A percentile compares a stretch with the other conserved stretches of the same genome.
These are phyloP conservation scores for Tulasnella sp. DNA, from an alignment of 768 basidiomycete species.

Conservation along the genomic window DNA sequence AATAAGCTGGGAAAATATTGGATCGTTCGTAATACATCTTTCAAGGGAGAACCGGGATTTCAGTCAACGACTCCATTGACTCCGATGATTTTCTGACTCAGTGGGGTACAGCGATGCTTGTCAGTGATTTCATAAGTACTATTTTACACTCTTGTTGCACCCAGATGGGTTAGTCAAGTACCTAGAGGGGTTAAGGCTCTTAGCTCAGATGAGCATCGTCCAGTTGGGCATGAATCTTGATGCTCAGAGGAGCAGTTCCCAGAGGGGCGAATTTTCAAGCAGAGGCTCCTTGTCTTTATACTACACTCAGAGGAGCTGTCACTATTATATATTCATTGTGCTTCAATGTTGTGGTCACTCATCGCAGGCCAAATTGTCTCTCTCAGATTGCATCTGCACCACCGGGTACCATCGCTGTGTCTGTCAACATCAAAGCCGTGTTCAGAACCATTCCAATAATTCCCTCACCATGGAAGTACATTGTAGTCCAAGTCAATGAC, in stretches of 20 bases:
- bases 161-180: not conserved
- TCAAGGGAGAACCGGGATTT: not conserved
- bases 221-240: not conserved
- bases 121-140: too few species aligned
- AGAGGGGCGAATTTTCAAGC: too few species aligned
- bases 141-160: too few species aligned
- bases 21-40: conserved; percentile 25
- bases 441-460: conserved; percentile 19
- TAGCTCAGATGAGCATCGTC: not conserved
- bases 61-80: not conserved
- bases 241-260: too few species aligned
- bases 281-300: too few species aligned
- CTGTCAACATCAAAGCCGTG: conserved; percentile 23
- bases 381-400: conserved; percentile 26
- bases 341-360: too few species aligned
- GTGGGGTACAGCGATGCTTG: not conserved
- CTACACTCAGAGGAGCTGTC: too few species aligned
- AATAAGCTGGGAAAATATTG: conserved; percentile 26
- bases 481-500: not conserved
- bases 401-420: conserved; percentile 26
- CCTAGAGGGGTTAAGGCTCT: too few species aligned
- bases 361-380: not conserved
- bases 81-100: not conserved
- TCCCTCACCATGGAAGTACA: conserved; percentile 9
- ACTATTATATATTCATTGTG: too few species aligned